These are phyloP conservation scores for Spergularia azorica DNA, from an alignment of 179 eudicot species.

Conservation along the genomic window DNA sequence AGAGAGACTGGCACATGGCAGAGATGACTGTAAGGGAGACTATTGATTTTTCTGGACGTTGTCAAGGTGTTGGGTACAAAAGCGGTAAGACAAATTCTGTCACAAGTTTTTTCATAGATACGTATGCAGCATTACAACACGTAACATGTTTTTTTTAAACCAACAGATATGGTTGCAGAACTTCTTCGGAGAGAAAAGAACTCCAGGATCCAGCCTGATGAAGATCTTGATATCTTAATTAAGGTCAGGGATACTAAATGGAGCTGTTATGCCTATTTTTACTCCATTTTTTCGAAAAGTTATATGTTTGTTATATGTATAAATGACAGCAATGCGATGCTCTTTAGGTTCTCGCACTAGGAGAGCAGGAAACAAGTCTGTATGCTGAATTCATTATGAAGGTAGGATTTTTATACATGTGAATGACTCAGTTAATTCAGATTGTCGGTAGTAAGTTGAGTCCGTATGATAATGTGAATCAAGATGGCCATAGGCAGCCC, in stretches of 20 bases:
- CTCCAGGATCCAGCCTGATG: slow-evolving; percentile 55
- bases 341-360: slow-evolving; percentile 75
- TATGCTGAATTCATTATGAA: slow-evolving; percentile 79
- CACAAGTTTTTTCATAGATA: not conserved
- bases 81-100: slow-evolving; percentile 42
- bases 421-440: not conserved
- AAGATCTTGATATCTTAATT: slow-evolving; percentile 73
- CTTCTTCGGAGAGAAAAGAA: slow-evolving; percentile 65
- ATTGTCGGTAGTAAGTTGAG: not conserved
- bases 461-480: not conserved
- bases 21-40: slow-evolving; percentile 84
- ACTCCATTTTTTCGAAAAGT: not conserved
- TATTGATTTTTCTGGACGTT: slow-evolving; percentile 60
- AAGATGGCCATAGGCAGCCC: not conserved
- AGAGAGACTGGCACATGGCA: slow-evolving; percentile 72
- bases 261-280: not conserved
- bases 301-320: not conserved
- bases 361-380: slow-evolving; percentile 68
- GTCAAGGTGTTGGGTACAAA: slow-evolving; percentile 73
- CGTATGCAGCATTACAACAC: not conserved
- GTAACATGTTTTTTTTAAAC: not conserved
- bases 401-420: slow-evolving; percentile 42
- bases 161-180: slow-evolving; percentile 66
- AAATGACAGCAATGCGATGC: slow-evolving; percentile 5
- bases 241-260: slow-evolving; percentile 43